Base-by-base conservation (phyloP, 805 yeast species). In the Hanseniaspora jakobsenii region DNA sequence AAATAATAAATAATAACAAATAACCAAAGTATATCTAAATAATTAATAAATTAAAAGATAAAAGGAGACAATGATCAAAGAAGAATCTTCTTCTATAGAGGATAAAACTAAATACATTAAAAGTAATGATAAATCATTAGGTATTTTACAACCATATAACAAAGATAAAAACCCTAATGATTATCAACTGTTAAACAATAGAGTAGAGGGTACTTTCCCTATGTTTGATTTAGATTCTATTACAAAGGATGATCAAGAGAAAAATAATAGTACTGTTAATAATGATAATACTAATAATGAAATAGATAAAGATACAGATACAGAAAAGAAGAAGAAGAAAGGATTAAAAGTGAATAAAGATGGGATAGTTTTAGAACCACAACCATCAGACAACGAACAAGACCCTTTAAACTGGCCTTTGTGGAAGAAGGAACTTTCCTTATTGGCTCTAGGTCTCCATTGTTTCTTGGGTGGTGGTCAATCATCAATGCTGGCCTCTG, bases 331-430 rank as follows among this genome's bases (percentile, higher is more conserved):
- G 6, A 17, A 4, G n/a, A 47, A 51, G 12, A 36, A 12, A 23
- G 31, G 22, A 0, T 55, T 73, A 38, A 75, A 75, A 47, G 66
- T 63, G 35, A 68, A 72, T 4, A 55, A 62, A 6, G 55, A 57
- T 3, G 81, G 81, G 1, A 58, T 76, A 18, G 66, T 76, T 27
- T 58, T 77, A 28, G 59, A 65, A 44, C 82, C 82, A 0, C 82
- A 76, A 55, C 82, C 82, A 4, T 73, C 71, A 30, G 72, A 75
- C 51, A 63, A 70, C 49, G 77, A 78, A 4, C 75, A 77, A 52
- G 82, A 76, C 50, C 82, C 82, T 2, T 61, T 76, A 32, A 77
- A 76, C 52, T 75, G 81, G 82, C 78, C 81, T 1, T 52, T 66
- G 6, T 72, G 77, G 74, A 63, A 72, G 32, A 62, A 78, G 23